phyloP scores from a whole-genome alignment of 805 yeast species.

The Teunomyces pallodes region DNA sequence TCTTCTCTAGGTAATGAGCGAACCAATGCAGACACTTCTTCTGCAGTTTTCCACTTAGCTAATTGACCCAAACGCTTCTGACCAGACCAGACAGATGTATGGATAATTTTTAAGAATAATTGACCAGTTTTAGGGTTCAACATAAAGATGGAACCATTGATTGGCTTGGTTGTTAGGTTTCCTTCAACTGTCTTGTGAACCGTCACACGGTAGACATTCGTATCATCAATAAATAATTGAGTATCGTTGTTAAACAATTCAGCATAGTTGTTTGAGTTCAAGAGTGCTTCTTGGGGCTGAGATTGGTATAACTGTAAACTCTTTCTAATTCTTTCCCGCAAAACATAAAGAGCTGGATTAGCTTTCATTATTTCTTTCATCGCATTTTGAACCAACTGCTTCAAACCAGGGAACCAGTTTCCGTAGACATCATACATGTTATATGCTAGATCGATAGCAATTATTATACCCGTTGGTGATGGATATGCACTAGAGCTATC shows the following conservation, averaged over 20 bases:
- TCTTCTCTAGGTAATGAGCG: constrained; percentile 89
- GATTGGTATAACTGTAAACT: constrained; percentile 92
- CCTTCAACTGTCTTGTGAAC: constrained; percentile 93
- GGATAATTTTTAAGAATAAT: constrained; percentile 81
- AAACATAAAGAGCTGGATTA: constrained; percentile 87
- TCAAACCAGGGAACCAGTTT: constrained; percentile 95
- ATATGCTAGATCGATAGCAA: constrained; percentile 91
- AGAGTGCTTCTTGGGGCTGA: constrained; percentile 87
- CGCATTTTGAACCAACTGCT: constrained; percentile 84
- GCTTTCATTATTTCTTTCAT: constrained; percentile 93
- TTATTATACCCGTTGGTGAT: constrained; percentile 86
- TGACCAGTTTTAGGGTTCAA: constrained; percentile 91
- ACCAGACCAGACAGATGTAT: constrained; percentile 95
- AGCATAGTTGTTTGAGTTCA: constrained; percentile 85
- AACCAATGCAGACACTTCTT: constrained; percentile 89
- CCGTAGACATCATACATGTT: constrained; percentile 97
- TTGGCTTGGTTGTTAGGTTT: constrained; percentile 84
- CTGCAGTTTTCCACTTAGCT: constrained; percentile 98
- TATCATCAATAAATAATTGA: constrained; percentile 87
- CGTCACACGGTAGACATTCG: constrained; percentile 89
- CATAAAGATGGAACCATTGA: constrained; percentile 90
- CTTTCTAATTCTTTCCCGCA: constrained; percentile 90
- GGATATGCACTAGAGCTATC: constrained; percentile 87
- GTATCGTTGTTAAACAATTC: constrained; percentile 83
- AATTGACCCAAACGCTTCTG: constrained; percentile 90